Evolutionary conservation across 169 alveolate species (phyloP), one percentile per base, ranked within the genome.

Genomic region (Plasmodium ovale): DNA sequence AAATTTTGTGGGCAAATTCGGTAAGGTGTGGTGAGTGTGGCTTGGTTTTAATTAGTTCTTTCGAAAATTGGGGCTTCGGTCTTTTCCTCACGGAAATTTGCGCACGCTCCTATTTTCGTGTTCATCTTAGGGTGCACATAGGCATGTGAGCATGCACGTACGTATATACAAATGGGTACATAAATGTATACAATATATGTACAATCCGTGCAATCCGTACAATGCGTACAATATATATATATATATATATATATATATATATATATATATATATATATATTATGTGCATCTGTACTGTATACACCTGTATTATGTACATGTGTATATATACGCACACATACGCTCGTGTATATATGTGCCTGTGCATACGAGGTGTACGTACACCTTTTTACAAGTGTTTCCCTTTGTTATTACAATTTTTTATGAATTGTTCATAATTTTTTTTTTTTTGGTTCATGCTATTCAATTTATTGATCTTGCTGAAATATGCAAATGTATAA

Each of bases 211-310:
- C 14, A 42, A 10, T 42, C 14, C 19, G 19, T 47, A 47, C 9
- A 47, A n/a, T 47, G 16, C 56, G 12, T 47, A 6, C 10, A 19
- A 59, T 59, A 58, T 21, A 27, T 58, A 49, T 44, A 47, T 56
- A 56, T 70, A 35, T 33, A 16, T 69, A 19, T 31, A 53, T 23
- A 69, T 54, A 69, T 42, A 27, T 19, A 56, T 29, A 49, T 31
- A 44, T 69, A 44, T 54, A 44, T 69, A 27, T 69, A 19, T 47
- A 49, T 9, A 19, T 69, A 35, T 56, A 49, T 47, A 59, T 3
- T 51, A 51, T 10, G 21, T 7, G 19, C 21, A 51, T 14, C 12
- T 51, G 19, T 51, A 51, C 3, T 51, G 3, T 51, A 7, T 14
- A 4, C 12, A 4, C 21, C 27, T 51, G n/a, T n/a, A n/a, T n/a